Base-by-base conservation (phyloP, 768 basidiomycete species). In the Hypsizygus marmoreus region DNA sequence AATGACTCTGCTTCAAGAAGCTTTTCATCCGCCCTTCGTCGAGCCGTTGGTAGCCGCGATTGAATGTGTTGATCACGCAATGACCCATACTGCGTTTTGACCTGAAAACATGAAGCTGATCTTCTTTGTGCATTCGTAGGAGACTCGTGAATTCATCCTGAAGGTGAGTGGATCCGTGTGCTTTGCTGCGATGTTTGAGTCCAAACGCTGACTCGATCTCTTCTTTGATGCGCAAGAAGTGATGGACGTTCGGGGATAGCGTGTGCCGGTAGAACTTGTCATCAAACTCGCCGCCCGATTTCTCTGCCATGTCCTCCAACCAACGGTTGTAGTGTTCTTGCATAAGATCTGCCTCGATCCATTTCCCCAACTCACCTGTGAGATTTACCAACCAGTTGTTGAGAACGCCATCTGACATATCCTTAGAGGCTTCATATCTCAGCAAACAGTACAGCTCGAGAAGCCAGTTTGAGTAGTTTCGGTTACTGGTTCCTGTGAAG, bases 261-360 rank as follows among this genome's bases (percentile, higher is more conserved):
- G 54, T 51, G 4, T 56, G 38, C 3, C 59, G 55, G 23, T 55
- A 52, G 29, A 58, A 58, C 3, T 40, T 28, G 6, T 48, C 53
- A 39, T 57, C 56, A 28, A 59, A 66, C 6, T 56, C 51, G 6
- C 44, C 46, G 2, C 55, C 57, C 39, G 54, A 43, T n/a, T 52
- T 45, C 29, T 50, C 14, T 6, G 49, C 40, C 44, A 60, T 51
- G 4, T 56, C 49, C 28, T 58, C 40, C 4, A 65, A 46, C 48
- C 48, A 50, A 2, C 40, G 38, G 43, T 63, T 65, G 29, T 56
- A 51, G 38, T 63, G 59, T 33, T 65, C 64, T 40, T 59, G 57
- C 12, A 54, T 47, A 11, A 52, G 44, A 24, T 61, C 60, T 2
- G 10, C 49, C 36, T 54, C 51, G 10, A 57, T 43, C 19, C 40